Evolutionary conservation across 345 rosid species (phyloP).

Genomic region (Lenwebbia sp.): DNA sequence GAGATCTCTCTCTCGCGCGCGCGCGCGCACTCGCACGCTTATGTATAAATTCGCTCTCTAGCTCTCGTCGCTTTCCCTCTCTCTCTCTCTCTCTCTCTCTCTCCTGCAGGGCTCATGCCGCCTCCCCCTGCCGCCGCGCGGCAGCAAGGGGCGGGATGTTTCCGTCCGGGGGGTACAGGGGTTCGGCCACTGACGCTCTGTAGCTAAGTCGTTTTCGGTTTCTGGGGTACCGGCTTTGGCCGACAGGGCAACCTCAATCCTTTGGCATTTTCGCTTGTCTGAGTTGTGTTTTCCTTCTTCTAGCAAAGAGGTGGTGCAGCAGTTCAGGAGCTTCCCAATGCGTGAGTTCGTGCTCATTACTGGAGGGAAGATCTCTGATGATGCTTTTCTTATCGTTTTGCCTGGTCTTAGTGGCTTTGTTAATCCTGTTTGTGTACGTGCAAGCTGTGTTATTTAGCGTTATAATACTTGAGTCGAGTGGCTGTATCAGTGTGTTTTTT

Average conservation of each 20-base stretch:
- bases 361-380: not conserved
- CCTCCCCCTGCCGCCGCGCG: not conserved
- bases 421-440: not conserved
- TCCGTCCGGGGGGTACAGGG: not conserved
- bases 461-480: not conserved
- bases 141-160: not conserved
- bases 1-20: not conserved
- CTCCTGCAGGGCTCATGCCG: not conserved
- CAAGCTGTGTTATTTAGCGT: not conserved
- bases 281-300: not conserved
- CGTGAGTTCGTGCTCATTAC: not conserved
- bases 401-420: not conserved
- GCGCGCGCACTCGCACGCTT: too few species aligned
- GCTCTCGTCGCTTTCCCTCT: not conserved
- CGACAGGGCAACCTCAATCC: slow-evolving; percentile 29
- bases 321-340: not conserved
- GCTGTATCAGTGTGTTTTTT: not conserved
- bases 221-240: not conserved
- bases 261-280: slow-evolving; percentile 18
- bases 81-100: not conserved
- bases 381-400: not conserved
- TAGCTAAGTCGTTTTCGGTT: not conserved
- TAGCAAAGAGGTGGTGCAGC: not conserved
- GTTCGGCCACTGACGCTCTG: not conserved
- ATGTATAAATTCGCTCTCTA: not conserved